Percentiles rank a stretch among this genome's conserved stretches.
Evolutionary conservation across 2,329 filamentous ascomycete species (phyloP).

Genomic region (Pestalotiopsis sp.): DNA sequence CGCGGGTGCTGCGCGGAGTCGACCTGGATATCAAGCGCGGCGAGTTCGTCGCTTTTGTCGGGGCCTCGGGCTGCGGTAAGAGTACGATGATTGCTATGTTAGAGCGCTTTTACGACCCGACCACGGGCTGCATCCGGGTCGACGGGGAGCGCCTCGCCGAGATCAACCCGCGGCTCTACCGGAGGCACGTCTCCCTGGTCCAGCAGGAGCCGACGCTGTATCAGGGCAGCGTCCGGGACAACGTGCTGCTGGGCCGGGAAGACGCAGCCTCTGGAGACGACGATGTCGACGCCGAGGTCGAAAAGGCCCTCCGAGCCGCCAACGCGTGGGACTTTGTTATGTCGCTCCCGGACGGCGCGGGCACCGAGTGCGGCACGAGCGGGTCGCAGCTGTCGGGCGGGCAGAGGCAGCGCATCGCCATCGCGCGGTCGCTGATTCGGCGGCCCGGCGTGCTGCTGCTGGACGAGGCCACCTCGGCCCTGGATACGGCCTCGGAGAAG

Average conservation of each 20-base stretch:
- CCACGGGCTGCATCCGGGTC: conserved; percentile 48
- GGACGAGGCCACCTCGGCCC: conserved; percentile 36
- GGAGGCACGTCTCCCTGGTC: conserved; percentile 55
- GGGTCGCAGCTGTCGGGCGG: conserved; percentile 42
- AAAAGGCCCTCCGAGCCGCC: conserved; percentile 18
- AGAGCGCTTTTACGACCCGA: conserved; percentile 47
- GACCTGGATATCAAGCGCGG: conserved; percentile 46
- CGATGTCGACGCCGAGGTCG: conserved; percentile 14
- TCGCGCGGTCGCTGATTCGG: conserved; percentile 45
- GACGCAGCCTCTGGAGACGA: neutral
- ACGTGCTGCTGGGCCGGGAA: conserved; percentile 10
- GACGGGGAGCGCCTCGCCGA: conserved; percentile 41
- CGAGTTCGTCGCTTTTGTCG: conserved; percentile 57
- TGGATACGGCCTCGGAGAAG: conserved; percentile 19
- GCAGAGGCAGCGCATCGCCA: conserved; percentile 47
- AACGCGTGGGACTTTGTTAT: conserved; percentile 46
- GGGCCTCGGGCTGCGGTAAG: conserved; percentile 61
- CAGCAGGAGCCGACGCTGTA: conserved; percentile 60
- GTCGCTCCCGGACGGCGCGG: conserved; percentile 50
- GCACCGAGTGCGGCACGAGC: conserved; percentile 46
- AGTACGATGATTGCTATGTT: conserved; percentile 60
- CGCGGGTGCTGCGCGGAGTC: conserved; percentile 45
- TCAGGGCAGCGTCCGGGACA: conserved; percentile 45
- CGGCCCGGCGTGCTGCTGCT: conserved; percentile 44
- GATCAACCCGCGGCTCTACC: conserved; percentile 52